These are phyloP conservation scores for Chaetothyriales sp. DNA, from an alignment of 2,329 filamentous ascomycete species.

Conservation along the genomic window DNA sequence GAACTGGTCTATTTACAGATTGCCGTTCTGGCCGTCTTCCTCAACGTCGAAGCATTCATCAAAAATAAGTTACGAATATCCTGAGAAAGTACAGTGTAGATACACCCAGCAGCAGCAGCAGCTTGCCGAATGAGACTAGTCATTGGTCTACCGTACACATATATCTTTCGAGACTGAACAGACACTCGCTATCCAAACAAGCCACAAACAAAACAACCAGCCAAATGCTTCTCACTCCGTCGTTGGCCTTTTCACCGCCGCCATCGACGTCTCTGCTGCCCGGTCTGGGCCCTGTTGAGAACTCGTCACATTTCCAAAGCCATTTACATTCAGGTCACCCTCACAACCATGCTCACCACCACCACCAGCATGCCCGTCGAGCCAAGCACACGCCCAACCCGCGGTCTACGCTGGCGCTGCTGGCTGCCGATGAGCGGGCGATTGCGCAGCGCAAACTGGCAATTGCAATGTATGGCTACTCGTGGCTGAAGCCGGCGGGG, in stretches of 20 bases:
- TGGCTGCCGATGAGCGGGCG: conserved; percentile 61
- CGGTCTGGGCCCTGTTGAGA: conserved; percentile 2
- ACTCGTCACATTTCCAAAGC: neutral
- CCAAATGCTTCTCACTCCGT: conserved; percentile 8
- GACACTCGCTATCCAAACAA: neutral
- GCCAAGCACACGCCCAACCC: conserved; percentile 10
- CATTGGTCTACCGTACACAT: neutral
- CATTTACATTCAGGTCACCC: conserved; percentile 1
- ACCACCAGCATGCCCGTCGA: conserved; percentile 10
- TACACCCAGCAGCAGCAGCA: neutral
- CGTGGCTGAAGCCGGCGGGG: conserved; percentile 82
- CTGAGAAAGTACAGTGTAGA: neutral
- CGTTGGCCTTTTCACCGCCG: conserved; percentile 11
- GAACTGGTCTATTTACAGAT: neutral
- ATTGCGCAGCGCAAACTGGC: conserved; percentile 64
- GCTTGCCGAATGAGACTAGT: neutral
- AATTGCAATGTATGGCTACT: conserved; percentile 71
- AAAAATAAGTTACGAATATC: neutral
- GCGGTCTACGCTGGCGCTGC: conserved; percentile 47
- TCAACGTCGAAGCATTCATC: neutral
- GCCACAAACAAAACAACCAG: neutral
- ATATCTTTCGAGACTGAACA: neutral
- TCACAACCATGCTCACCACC: conserved; percentile 7
- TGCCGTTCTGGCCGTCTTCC: neutral
- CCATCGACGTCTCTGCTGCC: conserved; percentile 13